phyloP scores from a whole-genome alignment of 2,329 filamentous ascomycete genomes.

The Beauveria brongniartii region DNA sequence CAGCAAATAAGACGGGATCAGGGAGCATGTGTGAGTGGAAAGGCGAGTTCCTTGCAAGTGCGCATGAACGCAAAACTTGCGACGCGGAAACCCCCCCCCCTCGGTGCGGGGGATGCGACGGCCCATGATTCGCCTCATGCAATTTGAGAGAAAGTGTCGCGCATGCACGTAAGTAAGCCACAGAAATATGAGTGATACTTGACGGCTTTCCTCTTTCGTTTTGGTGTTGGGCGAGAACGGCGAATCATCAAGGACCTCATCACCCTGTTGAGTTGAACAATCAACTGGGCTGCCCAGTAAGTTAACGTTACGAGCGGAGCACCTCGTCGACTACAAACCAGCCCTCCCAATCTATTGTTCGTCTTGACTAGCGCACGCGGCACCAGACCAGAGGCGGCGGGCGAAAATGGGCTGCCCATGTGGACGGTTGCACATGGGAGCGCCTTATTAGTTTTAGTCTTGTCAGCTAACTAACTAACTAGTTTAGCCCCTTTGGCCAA shows the following conservation, averaged over 20 bases:
- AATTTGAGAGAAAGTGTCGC: background rate
- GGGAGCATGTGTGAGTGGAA: too few species aligned
- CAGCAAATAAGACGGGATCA: background rate
- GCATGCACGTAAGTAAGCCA: background rate
- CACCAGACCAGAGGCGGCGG: background rate
- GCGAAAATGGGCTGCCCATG: background rate
- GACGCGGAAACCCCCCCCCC: too few species aligned
- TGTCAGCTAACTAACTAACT: too few species aligned
- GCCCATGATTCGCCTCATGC: background rate
- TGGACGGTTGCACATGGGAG: constrained; percentile 1
- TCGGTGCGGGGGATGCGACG: background rate
- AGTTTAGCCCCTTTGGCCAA: background rate
- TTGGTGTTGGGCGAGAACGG: background rate
- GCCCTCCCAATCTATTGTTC: background rate
- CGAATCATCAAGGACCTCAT: background rate
- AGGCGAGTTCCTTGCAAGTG: background rate
- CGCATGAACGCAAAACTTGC: background rate
- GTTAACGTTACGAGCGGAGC: constrained; percentile 11
- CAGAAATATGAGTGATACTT: background rate
- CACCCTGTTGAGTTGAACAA: background rate
- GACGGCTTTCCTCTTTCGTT: background rate
- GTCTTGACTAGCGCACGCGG: background rate
- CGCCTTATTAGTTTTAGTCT: too few species aligned
- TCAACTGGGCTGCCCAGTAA: background rate
- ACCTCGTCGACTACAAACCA: background rate